Base-by-base conservation (phyloP, 1,284 basidiomycete genomes). In the Ceratobasidium theobromae region DNA sequence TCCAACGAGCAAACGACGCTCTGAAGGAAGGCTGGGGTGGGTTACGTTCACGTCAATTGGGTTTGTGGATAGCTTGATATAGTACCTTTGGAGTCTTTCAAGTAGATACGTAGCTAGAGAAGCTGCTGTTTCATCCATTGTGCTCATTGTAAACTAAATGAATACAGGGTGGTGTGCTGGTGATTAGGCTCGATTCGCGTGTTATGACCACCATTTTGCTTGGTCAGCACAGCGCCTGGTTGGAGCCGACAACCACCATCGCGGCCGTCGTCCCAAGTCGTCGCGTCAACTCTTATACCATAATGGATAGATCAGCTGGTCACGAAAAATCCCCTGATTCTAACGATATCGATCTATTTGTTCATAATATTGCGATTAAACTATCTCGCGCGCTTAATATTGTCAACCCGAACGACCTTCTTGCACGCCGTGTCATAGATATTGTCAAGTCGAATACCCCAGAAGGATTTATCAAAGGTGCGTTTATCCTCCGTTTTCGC, bases 351-450 rank as follows among this genome's bases (percentile, higher is more conserved):
- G 81, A 86, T 65, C 80, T 82, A 16, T 93, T 91, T 73, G 83
- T 81, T 35, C 91, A 93, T 74, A 84, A 87, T 67, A 77, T 92
- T 35, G 91, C 91, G 21, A 89, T 92, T 69, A 85, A 90, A 77
- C 82, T 95, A 28, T 93, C 91, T 2, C 79, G 92, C 32, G 84
- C 85, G 8, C 80, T 94, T 72, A 93, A 93, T 75, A 80, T 82
- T 9, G 75, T 93, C 67, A 91, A 91, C 72, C 89, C 90, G 0
- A 95, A 94, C 74, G 89, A 93, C 72, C 77, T 89, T 1, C 82
- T 95, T 25, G 91, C 91, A 1, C 81, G 83, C 68, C 80, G 88
- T 67, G 89, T 95, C 45, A 86, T 87, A 53, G 88, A 90, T 70
- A 89, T 95, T 58, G 91, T 90, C 3, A 86, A 84, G 74, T 84